Evolutionary conservation across 2,329 filamentous ascomycete genomes (phyloP).

Genomic region (Xylaria sp.): DNA sequence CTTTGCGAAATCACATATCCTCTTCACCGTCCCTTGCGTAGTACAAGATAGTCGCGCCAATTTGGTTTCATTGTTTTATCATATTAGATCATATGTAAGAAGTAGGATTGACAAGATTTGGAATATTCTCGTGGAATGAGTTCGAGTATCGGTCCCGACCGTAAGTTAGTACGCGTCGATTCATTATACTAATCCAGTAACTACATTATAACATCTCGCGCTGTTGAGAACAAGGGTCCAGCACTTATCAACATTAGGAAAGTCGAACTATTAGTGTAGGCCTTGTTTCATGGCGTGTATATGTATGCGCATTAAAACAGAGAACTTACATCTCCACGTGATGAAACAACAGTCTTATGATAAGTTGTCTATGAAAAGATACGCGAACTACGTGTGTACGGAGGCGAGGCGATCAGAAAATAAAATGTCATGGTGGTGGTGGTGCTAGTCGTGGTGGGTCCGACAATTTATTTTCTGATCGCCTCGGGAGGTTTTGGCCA

Average conservation of each 20-base stretch:
- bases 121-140: background rate
- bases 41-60: background rate
- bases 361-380: slow-evolving; percentile 3
- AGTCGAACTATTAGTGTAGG: slow-evolving; percentile 3
- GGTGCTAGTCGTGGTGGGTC: too few species aligned
- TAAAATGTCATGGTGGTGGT: too few species aligned
- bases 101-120: background rate
- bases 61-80: background rate
- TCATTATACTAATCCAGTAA: background rate
- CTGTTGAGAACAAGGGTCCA: background rate
- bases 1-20: slow-evolving; percentile 1
- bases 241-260: slow-evolving; percentile 21
- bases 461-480: too few species aligned
- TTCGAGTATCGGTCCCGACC: background rate
- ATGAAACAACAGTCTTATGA: slow-evolving; percentile 15
- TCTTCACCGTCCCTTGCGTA: background rate
- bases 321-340: background rate
- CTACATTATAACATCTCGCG: background rate
- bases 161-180: background rate
- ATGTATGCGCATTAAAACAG: slow-evolving; percentile 18
- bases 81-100: background rate
- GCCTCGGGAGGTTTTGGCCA: too few species aligned
- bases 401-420: too few species aligned
- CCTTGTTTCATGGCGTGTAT: slow-evolving; percentile 16
- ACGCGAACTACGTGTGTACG: too few species aligned